Evolutionary conservation across 1,139 yeast species (phyloP), one percentile per base, ranked within the genome.

Genomic region (Kurtzmaniella quercitrusa): DNA sequence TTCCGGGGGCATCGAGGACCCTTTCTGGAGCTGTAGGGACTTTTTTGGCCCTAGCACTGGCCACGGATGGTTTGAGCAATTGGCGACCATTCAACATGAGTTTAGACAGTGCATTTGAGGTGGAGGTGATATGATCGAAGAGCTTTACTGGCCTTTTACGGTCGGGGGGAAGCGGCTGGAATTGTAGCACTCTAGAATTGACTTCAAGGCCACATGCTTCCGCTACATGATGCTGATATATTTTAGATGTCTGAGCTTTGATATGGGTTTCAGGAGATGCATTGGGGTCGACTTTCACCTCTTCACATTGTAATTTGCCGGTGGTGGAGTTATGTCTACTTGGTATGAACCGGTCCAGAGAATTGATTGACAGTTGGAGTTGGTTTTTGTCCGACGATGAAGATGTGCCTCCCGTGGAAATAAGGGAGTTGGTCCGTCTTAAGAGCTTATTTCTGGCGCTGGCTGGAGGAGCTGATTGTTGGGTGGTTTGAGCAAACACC

Each of bases 1-100:
- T 75, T 0, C 96, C 97, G 0, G 98, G 99, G 0, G 98, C 98
- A 66, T 93, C 99, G 40, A 93, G 73, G 1, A 93, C 96, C 52
- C 96, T 77, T 54, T 89, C 96, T 1, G 98, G 98, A 14, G 90
- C 89, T 0, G 89, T 81, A 12, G 95, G 90, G 38, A 93, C 78
- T 54, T 84, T 85, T 52, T 95, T 73, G 40, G 78, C 73, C 48
- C 82, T 68, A 1, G 83, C 82, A 43, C 70, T 66, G 2, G 78
- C 81, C 11, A 65, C 61, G 1, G 79, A 73, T 0, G 82, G 81
- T 44, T 75, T 70, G 16, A 51, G 48, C 25, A 39, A 39, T 24
- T 24, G 41, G 12, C 21, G 41, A 29, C 52, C 46, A 17, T 47
- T 51, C 44, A 41, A 48, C 42, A 44, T 50, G 31, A 48, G 24